These are phyloP conservation scores for Litsea cubeba DNA, from an alignment of 164 flowering plant genomes.

Conservation along the genomic window DNA sequence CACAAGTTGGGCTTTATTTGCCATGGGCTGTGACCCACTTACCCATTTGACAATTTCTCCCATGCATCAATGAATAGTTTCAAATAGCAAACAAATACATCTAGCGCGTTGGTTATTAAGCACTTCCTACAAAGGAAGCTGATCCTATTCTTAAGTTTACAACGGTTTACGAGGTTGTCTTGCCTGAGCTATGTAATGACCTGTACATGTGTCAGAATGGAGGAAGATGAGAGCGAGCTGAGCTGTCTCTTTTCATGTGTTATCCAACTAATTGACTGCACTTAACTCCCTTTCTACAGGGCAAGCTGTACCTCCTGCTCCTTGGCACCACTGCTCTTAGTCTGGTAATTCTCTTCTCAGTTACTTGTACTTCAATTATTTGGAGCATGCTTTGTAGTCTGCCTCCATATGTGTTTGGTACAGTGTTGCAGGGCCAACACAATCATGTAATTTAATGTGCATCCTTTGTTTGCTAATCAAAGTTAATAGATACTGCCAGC, in stretches of 20 bases:
- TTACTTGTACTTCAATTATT: not conserved
- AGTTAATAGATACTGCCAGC: not conserved
- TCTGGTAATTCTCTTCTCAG: conserved; percentile 42
- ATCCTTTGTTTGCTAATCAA: not conserved
- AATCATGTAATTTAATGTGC: not conserved
- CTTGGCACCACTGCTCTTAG: conserved; percentile 98
- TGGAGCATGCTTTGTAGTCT: not conserved
- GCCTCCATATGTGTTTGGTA: not conserved
- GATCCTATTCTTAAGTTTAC: too few relatives aligned
- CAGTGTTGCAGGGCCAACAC: not conserved
- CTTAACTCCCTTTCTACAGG: conserved; percentile 37
- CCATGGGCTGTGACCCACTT: too few relatives aligned
- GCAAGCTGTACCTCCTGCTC: conserved; percentile 77
- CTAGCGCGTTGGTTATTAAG: too few relatives aligned
- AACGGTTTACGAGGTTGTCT: too few relatives aligned
- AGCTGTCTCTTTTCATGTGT: not conserved
- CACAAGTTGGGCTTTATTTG: too few relatives aligned
- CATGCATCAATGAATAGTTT: too few relatives aligned
- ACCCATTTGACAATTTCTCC: too few relatives aligned
- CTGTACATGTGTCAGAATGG: not conserved
- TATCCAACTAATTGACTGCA: not conserved
- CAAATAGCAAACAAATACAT: too few relatives aligned
- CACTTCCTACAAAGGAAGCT: too few relatives aligned
- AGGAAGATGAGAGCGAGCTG: not conserved
- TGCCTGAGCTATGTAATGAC: too few relatives aligned